Base-by-base conservation (phyloP, 2,329 filamentous ascomycete genomes). In the Paecilomyces fulvus region DNA sequence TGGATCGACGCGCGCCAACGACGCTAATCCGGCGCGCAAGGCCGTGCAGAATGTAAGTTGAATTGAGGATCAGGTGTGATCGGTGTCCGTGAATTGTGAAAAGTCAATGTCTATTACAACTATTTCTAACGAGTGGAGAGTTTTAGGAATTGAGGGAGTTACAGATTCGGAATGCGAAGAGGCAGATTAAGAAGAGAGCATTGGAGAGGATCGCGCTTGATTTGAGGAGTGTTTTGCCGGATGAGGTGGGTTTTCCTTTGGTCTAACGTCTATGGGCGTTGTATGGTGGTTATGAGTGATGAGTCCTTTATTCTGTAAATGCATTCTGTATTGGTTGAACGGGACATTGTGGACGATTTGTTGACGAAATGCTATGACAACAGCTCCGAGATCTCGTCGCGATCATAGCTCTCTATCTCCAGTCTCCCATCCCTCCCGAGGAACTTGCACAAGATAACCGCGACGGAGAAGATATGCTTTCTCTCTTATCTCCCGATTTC, bases 381-480 rank as follows among this genome's bases (percentile, higher is more conserved):
- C 53, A 75, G 73, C 65, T 64, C 55, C 71, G 68, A 30, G 69
- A 73, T 51, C 65, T 64, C 10, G 60, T 72, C 20, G 65, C 67
- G 30, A 62, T 74, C n/a, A 68, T 73, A 52, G 62, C 67, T 1
- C 60, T 75, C n/a, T 75, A 72, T 49, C 64, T 75, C 6, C 67
- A 73, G 17, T 67, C 69, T 2, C 59, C 66, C 8, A 56, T 62
- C 14, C 46, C 56, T 25, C 60, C 61, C 23, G 60, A 67, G 48
- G 63, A 66, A 28, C 51, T 56, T 12, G 60, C 66, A 11, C 53
- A 58, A 55, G 60, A 65, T 30, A 48, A 54, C 20, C 52, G 54
- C 21, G 30, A 51, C 50, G 48, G 28, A 52, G 63, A 65, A 23
- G 61, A 70, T 30, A 60, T 63, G 8, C 61, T 69, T 49, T 64